These are phyloP conservation scores for Phaeomoniella chlamydospora DNA, from an alignment of 2,329 filamentous ascomycete genomes.

Conservation along the genomic window DNA sequence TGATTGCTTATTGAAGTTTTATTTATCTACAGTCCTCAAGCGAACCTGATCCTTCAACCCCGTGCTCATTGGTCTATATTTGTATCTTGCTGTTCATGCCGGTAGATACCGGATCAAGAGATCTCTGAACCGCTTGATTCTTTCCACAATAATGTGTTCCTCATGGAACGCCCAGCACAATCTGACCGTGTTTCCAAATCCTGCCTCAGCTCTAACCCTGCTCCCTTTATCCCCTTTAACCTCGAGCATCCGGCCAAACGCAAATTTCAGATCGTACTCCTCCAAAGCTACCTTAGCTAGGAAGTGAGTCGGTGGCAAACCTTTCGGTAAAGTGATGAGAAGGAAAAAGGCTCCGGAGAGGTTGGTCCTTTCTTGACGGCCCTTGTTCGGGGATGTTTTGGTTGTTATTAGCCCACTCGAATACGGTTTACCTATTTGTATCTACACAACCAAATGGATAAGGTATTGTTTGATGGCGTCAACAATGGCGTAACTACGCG, in stretches of 20 bases:
- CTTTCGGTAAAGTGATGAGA: background rate
- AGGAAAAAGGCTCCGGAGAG: constrained; percentile 2
- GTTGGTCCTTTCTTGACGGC: too few species aligned
- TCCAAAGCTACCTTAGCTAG: background rate
- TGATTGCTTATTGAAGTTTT: background rate
- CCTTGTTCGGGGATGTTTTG: background rate
- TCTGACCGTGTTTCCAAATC: background rate
- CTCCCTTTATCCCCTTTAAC: background rate
- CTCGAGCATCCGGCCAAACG: background rate
- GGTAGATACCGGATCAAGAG: too few species aligned
- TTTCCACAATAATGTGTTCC: background rate
- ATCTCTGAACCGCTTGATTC: background rate
- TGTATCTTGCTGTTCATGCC: background rate
- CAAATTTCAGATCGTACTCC: constrained; percentile 1
- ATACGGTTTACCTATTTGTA: constrained; percentile 1
- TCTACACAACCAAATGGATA: constrained; percentile 42
- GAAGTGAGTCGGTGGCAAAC: background rate
- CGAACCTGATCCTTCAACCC: too few species aligned
- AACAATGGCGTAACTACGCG: constrained; percentile 40
- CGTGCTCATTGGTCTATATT: background rate
- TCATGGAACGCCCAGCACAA: constrained; percentile 1
- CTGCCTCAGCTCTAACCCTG: background rate
- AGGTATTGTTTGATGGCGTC: constrained; percentile 45
- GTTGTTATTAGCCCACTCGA: constrained; percentile 7
- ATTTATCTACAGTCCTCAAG: background rate